phyloP scores from a whole-genome alignment of 2,329 filamentous ascomycete species.

The Ophiostoma tasmaniense region DNA sequence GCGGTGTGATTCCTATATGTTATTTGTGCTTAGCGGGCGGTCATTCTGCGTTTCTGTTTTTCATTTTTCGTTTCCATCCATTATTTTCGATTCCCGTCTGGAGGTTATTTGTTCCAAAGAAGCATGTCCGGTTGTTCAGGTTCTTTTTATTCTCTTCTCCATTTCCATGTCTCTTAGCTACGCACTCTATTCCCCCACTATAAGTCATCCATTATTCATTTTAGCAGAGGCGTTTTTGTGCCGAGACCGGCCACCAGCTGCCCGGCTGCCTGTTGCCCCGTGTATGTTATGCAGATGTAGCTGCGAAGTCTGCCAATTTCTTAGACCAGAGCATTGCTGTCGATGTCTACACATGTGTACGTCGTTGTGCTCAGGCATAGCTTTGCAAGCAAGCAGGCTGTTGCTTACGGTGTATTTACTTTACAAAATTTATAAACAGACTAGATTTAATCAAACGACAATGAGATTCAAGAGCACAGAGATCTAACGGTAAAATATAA shows the following conservation, averaged over 20 bases:
- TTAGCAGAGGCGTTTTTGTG: not conserved
- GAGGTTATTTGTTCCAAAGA: not conserved
- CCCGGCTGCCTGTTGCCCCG: not conserved
- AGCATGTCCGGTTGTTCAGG: not conserved
- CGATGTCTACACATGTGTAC: not conserved
- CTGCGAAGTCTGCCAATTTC: not conserved
- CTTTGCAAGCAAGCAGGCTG: not conserved
- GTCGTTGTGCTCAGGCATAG: not conserved
- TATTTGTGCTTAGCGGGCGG: not conserved
- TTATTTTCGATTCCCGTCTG: not conserved
- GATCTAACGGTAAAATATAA: too few relatives aligned
- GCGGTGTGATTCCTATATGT: not conserved
- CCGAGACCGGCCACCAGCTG: not conserved
- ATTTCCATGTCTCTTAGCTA: not conserved
- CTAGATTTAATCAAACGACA: not conserved
- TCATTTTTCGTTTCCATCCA: not conserved
- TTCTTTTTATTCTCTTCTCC: not conserved
- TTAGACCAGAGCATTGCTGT: not conserved
- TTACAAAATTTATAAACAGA: not conserved
- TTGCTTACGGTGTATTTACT: not conserved
- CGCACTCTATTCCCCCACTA: conserved; percentile 6
- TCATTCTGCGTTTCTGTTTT: not conserved
- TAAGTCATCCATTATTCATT: not conserved
- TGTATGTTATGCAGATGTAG: not conserved
- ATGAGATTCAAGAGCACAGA: not conserved